Evolutionary conservation across 2,329 filamentous ascomycete genomes (phyloP), one percentile per base, ranked within the genome.

Genomic region (Dactylellina haptotyla): DNA sequence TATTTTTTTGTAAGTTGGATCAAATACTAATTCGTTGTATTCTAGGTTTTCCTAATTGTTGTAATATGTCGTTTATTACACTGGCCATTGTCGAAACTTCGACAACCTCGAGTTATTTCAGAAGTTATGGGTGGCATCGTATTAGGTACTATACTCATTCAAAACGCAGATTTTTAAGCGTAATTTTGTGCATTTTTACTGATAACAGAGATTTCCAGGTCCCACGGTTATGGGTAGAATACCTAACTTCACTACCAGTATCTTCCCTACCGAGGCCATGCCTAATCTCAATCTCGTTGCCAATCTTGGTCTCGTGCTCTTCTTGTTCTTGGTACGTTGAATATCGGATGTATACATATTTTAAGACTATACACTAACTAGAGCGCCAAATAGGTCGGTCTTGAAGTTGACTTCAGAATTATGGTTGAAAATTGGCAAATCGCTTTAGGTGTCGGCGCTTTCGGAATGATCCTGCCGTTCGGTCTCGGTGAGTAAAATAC

Each of bases 141-240:
- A 37, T 85, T 97, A 0, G 93, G 75, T 76, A 73, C 2, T 67
- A 34, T n/a, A n/a, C n/a, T n/a, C n/a, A n/a, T n/a, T 45, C n/a
- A 6, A 46, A 30, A 63, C 1, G 16, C 16, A 20, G 23, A 43
- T 18, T 16, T 20, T 20, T 18, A 25, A 6, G 30, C 26, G 8
- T 20, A 4, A 4, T 10, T 5, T 20, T n/a, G n/a, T 20, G 39
- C 23, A 39, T 4, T 2, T 9, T n/a, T 20, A 32, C 61, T 66
- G 26, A 66, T 14, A 9, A n/a, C 23, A 34, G 28, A 16, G 25
- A 2, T 37, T 16, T 25, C 18, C 25, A 76, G 77, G 93, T 2
- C 93, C 93, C 0, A 95, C 93, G 0, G 90, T 96, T 20, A 90
- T 96, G 87, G 92, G 92, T 78, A 88, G 90, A 58, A 92, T 96